These are phyloP conservation scores for Datura wrightii DNA, from an alignment of 257 asterid species.

Conservation along the genomic window DNA sequence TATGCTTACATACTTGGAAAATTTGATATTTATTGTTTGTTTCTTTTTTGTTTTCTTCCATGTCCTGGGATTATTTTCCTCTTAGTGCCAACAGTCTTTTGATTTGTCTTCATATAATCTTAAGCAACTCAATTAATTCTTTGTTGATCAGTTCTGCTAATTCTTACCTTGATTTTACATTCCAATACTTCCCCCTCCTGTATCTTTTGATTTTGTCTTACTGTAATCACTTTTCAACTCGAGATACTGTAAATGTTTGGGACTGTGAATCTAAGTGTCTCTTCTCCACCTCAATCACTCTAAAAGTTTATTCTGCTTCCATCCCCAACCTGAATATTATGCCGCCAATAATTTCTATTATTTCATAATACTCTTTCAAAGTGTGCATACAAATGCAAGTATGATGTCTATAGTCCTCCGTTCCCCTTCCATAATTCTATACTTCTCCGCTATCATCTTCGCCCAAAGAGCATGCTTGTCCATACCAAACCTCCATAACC, in stretches of 20 bases:
- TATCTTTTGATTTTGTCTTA: not conserved
- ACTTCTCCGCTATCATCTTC: conserved; percentile 10
- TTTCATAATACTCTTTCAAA: not conserved
- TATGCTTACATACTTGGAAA: conserved; percentile 9
- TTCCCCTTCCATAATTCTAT: not conserved
- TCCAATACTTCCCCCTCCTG: not conserved
- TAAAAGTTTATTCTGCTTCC: not conserved
- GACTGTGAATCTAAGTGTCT: not conserved
- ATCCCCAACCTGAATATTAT: not conserved
- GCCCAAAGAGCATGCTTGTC: not conserved
- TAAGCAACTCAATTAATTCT: not conserved
- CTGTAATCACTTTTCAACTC: not conserved
- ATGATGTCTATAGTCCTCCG: conserved; percentile 20
- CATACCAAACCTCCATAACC: not conserved
- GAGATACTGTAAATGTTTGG: not conserved
- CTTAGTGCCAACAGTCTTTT: not conserved
- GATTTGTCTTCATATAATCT: conserved; percentile 19
- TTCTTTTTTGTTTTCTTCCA: not conserved
- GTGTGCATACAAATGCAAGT: not conserved
- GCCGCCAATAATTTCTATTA: not conserved
- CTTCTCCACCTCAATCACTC: too few species aligned
- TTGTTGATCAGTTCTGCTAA: not conserved
- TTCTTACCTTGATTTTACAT: not conserved
- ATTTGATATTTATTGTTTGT: not conserved
- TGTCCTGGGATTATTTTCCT: not conserved